These are phyloP conservation scores for Tetrapyrgos nigripes DNA, from an alignment of 1,284 basidiomycete species.

Conservation along the genomic window DNA sequence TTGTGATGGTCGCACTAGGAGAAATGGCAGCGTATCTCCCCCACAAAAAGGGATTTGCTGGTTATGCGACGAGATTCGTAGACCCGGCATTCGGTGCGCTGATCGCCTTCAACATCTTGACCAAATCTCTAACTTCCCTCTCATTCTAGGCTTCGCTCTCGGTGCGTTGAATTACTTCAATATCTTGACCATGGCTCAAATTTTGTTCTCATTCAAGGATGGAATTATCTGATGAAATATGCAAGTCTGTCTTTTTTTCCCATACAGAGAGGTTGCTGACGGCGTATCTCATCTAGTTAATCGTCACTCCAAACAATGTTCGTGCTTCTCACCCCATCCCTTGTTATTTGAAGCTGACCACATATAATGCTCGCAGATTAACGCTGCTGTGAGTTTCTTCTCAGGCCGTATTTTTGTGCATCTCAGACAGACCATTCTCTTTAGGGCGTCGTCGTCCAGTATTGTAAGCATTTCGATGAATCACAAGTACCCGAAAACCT, in stretches of 20 bases:
- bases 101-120: neutral
- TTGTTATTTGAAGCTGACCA: neutral
- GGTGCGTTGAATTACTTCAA: neutral
- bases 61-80: slow-evolving; percentile 57
- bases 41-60: slow-evolving; percentile 60
- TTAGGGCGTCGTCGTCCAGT: slow-evolving; percentile 56
- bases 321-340: neutral
- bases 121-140: too few species aligned
- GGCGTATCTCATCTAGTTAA: slow-evolving; percentile 33
- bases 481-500: neutral
- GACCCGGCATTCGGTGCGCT: slow-evolving; percentile 54
- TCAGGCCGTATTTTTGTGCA: too few species aligned
- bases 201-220: slow-evolving; percentile 34
- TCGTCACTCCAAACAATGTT: slow-evolving; percentile 55
- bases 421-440: neutral
- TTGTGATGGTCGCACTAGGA: slow-evolving; percentile 55
- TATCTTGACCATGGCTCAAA: neutral
- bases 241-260: slow-evolving; percentile 29
- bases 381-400: slow-evolving; percentile 54
- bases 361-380: slow-evolving; percentile 31
- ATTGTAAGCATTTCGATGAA: slow-evolving; percentile 34
- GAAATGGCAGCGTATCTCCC: slow-evolving; percentile 65
- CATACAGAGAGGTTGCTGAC: neutral
- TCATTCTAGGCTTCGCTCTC: slow-evolving; percentile 49
- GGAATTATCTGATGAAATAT: slow-evolving; percentile 57